Evolutionary conservation across 129 eudicot species (phyloP), one percentile per base, ranked within the genome.

Genomic region (Glebionis coronaria): DNA sequence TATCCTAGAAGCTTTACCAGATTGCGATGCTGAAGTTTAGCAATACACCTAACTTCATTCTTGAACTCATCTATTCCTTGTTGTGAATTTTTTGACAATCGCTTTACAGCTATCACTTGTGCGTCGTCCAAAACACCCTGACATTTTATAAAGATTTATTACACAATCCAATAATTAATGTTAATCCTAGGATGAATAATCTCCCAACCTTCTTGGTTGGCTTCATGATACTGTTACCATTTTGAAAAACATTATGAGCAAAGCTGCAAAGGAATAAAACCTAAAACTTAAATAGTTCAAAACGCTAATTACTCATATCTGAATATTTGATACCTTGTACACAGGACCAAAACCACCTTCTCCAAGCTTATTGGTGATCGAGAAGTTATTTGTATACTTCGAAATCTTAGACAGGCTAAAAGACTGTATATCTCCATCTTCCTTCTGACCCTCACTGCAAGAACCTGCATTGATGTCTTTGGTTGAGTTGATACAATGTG

Each of bases 51-150:
- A 47, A 65, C 55, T 65, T 65, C 57, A 1, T 65, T 65, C 44
- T 65, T 65, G 56, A 65, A 65, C 70, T 65, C 70, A 23, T 65
- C 57, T 45, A 65, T 42, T 56, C 70, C 57, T 65, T 65, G 70
- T 47, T 23, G 46, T 5, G 70, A 65, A 65, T 14, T 20, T 47
- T 65, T 47, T 13, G 70, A 65, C 42, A 65, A 21, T 46, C 57
- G 56, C 70, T 65, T 65, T 2, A 65, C 57, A 12, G 70, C 57
- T 65, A 65, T 65, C 25, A 46, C 70, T 27, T 5, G 57, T 45
- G 56, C 70, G 46, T 47, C 21, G n/a, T 65, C 70, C 21, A 65
- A 65, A 21, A 65, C 57, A 14, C 70, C 70, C 57, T 65, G 42
- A 65, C 25, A 14, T 11, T 47, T 50, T 7, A 4, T 25, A 46